A percentile compares a stretch with the other conserved stretches of the same genome.
Conservation (phyloP, 2,329 filamentous ascomycete genomes). For the Beauveria medogensis region DNA sequence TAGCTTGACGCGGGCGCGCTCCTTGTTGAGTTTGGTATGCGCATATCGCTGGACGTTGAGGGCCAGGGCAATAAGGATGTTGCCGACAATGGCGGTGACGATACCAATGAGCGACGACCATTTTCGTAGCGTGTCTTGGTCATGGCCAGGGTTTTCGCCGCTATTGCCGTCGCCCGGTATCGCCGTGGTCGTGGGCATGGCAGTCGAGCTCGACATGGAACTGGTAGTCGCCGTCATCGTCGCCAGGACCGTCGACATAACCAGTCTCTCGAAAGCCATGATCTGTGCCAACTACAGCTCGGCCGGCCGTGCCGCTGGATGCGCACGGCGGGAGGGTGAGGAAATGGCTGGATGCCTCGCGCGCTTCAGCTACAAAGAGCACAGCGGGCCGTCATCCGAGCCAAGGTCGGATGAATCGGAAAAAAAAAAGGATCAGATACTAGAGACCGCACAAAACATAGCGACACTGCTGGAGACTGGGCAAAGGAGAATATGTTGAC, state of each 20-base stretch:
- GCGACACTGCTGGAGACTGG: background rate
- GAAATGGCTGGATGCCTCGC: background rate
- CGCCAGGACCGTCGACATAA: background rate
- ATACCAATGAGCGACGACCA: constrained; percentile 97
- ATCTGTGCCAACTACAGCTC: background rate
- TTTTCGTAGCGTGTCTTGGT: constrained; percentile 46
- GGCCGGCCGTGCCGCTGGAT: background rate
- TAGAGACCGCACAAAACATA: background rate
- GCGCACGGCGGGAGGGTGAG: background rate
- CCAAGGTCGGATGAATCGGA: background rate
- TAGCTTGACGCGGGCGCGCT: constrained; percentile 52
- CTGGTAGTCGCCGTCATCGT: background rate
- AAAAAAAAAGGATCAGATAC: background rate
- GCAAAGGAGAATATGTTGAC: background rate
- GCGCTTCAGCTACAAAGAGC: background rate
- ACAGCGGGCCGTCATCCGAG: background rate
- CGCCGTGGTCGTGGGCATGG: background rate
- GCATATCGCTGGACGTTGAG: constrained; percentile 96
- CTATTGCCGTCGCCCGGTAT: constrained; percentile 13
- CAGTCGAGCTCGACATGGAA: background rate
- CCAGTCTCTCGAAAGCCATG: background rate
- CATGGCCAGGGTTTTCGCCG: constrained; percentile 19
- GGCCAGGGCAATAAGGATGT: constrained; percentile 88
- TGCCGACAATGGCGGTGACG: constrained; percentile 82
- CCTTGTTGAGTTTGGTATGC: constrained; percentile 72